Percentiles rank a stretch among this genome's conserved stretches.
Evolutionary conservation across 2,329 filamentous ascomycete species (phyloP).

Genomic region (Colletotrichum nymphaeae): DNA sequence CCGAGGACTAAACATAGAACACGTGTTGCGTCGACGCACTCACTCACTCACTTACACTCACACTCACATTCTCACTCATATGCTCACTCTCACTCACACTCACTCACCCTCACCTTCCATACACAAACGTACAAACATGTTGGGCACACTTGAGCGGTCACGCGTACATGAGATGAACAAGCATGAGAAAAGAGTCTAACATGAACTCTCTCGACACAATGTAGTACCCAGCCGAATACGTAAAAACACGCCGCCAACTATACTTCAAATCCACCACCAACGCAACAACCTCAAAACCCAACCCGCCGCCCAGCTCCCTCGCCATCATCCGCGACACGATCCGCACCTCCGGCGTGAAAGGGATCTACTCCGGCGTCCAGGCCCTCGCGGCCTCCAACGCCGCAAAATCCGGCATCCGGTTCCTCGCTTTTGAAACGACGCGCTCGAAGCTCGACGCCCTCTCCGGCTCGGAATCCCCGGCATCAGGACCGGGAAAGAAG

Average conservation of each 20-base stretch:
- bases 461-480: background rate
- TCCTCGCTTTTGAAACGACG: constrained; percentile 17
- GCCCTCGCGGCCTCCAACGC: constrained; percentile 16
- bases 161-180: background rate
- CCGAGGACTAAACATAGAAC: background rate
- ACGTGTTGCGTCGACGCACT: background rate
- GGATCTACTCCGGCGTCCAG: constrained; percentile 9
- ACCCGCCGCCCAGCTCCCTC: background rate
- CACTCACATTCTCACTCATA: no score
- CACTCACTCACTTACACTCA: background rate
- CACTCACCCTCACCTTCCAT: background rate
- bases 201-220: background rate
- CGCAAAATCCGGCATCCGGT: background rate
- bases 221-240: constrained; percentile 21
- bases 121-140: background rate
- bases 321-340: constrained; percentile 8
- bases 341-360: background rate
- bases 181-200: background rate
- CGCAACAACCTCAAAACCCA: background rate
- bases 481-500: background rate
- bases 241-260: constrained; percentile 21
- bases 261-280: background rate
- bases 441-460: background rate
- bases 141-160: no score
- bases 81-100: background rate